phyloP scores from a whole-genome alignment of 768 basidiomycete genomes.

The Coprinopsis sp. region DNA sequence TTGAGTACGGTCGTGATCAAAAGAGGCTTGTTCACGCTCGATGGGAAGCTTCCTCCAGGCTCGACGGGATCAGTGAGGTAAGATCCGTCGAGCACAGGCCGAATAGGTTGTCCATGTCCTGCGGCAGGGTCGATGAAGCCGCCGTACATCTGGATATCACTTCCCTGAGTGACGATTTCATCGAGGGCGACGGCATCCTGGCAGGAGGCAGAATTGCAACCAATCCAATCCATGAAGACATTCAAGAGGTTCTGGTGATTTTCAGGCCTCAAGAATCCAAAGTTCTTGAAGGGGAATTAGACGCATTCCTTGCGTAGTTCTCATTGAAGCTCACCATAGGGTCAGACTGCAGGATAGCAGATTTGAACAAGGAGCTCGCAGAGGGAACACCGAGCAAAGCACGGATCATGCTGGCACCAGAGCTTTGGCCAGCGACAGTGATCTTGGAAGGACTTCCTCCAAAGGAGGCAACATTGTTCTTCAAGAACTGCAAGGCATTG shows the following conservation, averaged over 20 bases:
- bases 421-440: slow-evolving; percentile 79
- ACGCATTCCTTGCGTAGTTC: not conserved
- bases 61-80: slow-evolving; percentile 66
- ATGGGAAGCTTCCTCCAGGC: slow-evolving; percentile 54
- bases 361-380: slow-evolving; percentile 66
- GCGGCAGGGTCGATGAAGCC: slow-evolving; percentile 46
- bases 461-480: slow-evolving; percentile 53
- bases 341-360: slow-evolving; percentile 81
- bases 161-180: slow-evolving; percentile 51
- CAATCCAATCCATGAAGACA: slow-evolving; percentile 43
- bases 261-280: slow-evolving; percentile 55
- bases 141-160: slow-evolving; percentile 39
- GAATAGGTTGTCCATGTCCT: slow-evolving; percentile 53
- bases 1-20: slow-evolving; percentile 67
- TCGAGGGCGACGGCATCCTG: slow-evolving; percentile 43
- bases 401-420: slow-evolving; percentile 74
- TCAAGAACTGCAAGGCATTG: slow-evolving; percentile 59
- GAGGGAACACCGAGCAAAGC: slow-evolving; percentile 71
- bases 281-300: slow-evolving; percentile 47
- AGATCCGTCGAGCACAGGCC: slow-evolving; percentile 63
- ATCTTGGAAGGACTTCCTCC: slow-evolving; percentile 64
- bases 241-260: slow-evolving; percentile 53
- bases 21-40: slow-evolving; percentile 52
- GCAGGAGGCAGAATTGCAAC: slow-evolving; percentile 48
- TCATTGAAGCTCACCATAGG: slow-evolving; percentile 57